phyloP scores from a whole-genome alignment of 306 rosid species.

The Datisca glomerata region DNA sequence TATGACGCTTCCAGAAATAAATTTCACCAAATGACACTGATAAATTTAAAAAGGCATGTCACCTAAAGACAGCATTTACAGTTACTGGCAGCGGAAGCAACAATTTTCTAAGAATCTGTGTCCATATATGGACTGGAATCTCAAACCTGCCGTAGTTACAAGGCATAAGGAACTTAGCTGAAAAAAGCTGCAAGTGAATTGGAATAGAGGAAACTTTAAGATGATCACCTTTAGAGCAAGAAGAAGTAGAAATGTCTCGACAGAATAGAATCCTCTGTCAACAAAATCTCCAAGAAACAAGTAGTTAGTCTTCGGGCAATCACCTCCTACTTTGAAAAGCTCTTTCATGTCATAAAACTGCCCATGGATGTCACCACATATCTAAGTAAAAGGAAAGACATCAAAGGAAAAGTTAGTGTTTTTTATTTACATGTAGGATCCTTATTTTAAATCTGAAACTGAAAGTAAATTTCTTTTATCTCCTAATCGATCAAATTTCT shows the following conservation, averaged over 20 bases:
- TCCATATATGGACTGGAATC: no score
- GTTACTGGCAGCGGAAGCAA: no score
- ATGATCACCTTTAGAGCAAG: slow-evolving; percentile 87
- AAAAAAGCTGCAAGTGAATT: neutral
- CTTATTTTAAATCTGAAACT: slow-evolving; percentile 3
- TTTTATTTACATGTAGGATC: slow-evolving; percentile 8
- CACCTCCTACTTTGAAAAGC: slow-evolving; percentile 99
- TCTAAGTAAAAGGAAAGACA: slow-evolving; percentile 31
- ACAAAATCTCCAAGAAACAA: slow-evolving; percentile 98
- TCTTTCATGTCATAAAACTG: slow-evolving; percentile 98
- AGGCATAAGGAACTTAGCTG: neutral
- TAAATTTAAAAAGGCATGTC: no score
- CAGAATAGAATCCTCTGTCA: slow-evolving; percentile 91
- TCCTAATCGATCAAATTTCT: no score
- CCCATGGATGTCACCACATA: slow-evolving; percentile 98
- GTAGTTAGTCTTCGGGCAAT: slow-evolving; percentile 94
- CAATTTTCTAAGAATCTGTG: no score
- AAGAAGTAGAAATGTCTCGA: slow-evolving; percentile 86
- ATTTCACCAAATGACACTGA: no score
- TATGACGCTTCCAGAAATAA: no score
- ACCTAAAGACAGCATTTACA: no score
- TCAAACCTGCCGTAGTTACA: no score
- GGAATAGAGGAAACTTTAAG: slow-evolving; percentile 4
- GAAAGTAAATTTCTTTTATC: no score
- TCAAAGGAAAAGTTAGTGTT: slow-evolving; percentile 6